A percentile compares a stretch with the other conserved stretches of the same genome.
phyloP scores from a whole-genome alignment of 345 rosid genomes.

The Syzygium aqueum region DNA sequence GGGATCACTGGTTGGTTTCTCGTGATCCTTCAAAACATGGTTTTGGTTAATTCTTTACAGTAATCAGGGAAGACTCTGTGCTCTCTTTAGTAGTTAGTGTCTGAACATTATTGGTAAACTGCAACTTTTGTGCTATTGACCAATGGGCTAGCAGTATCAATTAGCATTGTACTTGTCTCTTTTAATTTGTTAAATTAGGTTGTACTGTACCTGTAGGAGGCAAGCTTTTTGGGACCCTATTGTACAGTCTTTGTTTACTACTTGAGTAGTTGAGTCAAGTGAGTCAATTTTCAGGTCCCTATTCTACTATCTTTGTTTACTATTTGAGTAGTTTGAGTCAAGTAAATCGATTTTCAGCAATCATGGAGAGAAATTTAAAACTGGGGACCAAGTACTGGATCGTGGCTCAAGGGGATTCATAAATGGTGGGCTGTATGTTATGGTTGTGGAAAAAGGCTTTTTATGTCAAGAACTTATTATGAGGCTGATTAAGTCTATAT shows the following conservation, averaged over 20 bases:
- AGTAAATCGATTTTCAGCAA: neutral
- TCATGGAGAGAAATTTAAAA: neutral
- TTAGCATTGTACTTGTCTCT: neutral
- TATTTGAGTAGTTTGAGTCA: neutral
- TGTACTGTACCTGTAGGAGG: neutral
- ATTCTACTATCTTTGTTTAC: neutral
- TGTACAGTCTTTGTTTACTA: neutral
- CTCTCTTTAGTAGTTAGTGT: neutral
- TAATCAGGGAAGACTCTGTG: neutral
- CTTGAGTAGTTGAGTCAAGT: neutral
- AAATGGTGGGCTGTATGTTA: neutral
- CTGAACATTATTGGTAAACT: neutral
- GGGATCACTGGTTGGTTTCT: neutral
- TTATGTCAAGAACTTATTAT: neutral
- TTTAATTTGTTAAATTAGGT: neutral
- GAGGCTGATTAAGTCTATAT: neutral
- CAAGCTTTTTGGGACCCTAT: neutral
- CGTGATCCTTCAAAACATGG: neutral
- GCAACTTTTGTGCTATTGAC: neutral
- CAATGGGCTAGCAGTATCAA: neutral
- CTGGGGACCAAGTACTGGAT: neutral
- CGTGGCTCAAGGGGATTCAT: neutral
- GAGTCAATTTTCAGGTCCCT: neutral
- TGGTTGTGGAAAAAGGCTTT: neutral
- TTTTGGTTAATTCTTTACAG: neutral